Base-by-base conservation (phyloP, 331 rosid species). In the Malus hybrid region DNA sequence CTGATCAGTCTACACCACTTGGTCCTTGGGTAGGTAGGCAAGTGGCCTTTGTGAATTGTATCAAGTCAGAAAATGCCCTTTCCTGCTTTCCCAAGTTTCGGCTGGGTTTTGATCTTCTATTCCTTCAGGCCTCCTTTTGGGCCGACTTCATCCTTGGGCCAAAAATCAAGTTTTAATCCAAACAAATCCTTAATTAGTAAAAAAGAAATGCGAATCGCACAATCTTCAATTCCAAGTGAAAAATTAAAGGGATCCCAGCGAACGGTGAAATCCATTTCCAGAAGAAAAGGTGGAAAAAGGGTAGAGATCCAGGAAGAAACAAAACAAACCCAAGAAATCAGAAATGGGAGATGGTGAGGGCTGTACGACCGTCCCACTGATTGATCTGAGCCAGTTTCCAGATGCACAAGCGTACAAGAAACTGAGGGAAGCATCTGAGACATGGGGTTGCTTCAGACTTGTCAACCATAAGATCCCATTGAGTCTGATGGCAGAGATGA, bases 401-500 rank as follows among this genome's bases (percentile, higher is more conserved):
- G 84, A 80, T 16, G 1, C 36, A 28, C 65, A 4, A 3, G 93
- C 82, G 46, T 62, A 66, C 55, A 56, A 76, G 60, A 90, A 83
- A 33, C 83, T 90, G 59, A 86, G 88, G 75, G 86, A 85, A 29
- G 91, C 91, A 52, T 83, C 91, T 22, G 91, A 86, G 66, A 80
- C 61, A 74, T 85, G 85, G 90, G 93, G 91, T 19, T 88, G 90
- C 67, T 90, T 90, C 76, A 88, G 96, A 68, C 42, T 88, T 34
- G 65, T 84, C 8, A 88, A 88, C 70, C 96, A 88, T 69, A 64
- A 48, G 24, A 63, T 88, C 32, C 71, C 90, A 6, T 10, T 9
- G 55, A 27, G 69, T 11, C 83, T 90, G 1, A 88, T 85, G 96
- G 59, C 28, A 0, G 86, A 88, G 57, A 90, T 90, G 91, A 88